phyloP scores from a whole-genome alignment of 306 rosid species.

The Rosa chinensis region DNA sequence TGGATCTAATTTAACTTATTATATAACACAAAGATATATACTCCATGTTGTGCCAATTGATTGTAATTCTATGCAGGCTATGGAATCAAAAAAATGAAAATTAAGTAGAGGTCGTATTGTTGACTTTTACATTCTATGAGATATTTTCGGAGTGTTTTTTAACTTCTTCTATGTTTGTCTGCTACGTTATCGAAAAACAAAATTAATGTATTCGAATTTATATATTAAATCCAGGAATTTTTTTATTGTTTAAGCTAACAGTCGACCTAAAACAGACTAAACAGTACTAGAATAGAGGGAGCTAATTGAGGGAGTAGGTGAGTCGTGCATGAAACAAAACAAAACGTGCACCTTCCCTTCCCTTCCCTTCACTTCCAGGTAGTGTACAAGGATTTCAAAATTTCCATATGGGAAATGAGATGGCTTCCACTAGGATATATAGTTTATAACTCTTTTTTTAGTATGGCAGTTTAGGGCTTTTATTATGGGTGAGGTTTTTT shows the following conservation, averaged over 20 bases:
- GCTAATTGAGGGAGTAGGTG: not conserved
- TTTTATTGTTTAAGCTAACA: not conserved
- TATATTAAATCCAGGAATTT: too few relatives aligned
- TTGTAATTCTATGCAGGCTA: not conserved
- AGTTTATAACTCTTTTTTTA: too few relatives aligned
- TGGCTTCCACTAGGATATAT: too few relatives aligned
- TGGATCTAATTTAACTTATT: not conserved
- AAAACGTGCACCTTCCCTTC: not conserved
- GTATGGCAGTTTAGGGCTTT: too few relatives aligned
- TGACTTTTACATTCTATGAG: not conserved
- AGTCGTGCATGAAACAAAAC: not conserved
- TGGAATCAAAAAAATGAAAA: not conserved
- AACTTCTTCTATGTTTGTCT: constrained; percentile 1
- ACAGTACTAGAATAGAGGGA: not conserved
- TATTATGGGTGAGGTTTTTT: too few relatives aligned
- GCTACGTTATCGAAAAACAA: not conserved
- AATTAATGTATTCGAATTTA: not conserved
- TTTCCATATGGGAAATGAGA: not conserved
- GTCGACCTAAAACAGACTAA: not conserved
- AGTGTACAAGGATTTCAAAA: not conserved
- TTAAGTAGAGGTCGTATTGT: not conserved
- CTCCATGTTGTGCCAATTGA: not conserved
- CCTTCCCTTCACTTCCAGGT: not conserved
- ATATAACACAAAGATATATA: not conserved
- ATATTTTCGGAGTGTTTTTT: not conserved